These are phyloP conservation scores for Xylaria bambusicola DNA, from an alignment of 495 filamentous ascomycete genomes.

Conservation along the genomic window DNA sequence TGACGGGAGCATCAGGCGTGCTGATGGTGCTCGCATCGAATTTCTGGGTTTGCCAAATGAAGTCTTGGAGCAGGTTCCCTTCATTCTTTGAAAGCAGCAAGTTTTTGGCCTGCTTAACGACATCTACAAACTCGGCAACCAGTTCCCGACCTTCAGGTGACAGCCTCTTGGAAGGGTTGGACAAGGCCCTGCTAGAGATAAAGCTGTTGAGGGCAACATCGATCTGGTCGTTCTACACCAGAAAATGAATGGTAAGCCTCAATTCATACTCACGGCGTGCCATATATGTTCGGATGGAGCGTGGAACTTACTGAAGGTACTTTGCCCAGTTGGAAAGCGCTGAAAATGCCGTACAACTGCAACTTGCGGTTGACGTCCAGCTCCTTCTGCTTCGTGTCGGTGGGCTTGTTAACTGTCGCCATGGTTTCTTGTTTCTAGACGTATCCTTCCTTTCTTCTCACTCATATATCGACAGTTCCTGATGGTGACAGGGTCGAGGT, in stretches of 20 bases:
- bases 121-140: slow-evolving; percentile 73
- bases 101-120: slow-evolving; percentile 85
- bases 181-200: slow-evolving; percentile 64
- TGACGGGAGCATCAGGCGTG: slow-evolving; percentile 64
- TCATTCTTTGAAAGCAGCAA: slow-evolving; percentile 94
- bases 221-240: slow-evolving; percentile 81
- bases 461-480: background rate
- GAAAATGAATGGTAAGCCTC: slow-evolving; percentile 32
- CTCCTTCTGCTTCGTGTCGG: slow-evolving; percentile 60
- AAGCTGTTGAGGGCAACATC: slow-evolving; percentile 90
- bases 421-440: slow-evolving; percentile 16
- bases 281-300: background rate
- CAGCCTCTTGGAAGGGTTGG: slow-evolving; percentile 73
- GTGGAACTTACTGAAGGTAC: slow-evolving; percentile 75
- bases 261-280: background rate
- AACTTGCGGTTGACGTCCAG: slow-evolving; percentile 88
- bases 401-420: slow-evolving; percentile 64
- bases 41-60: slow-evolving; percentile 88
- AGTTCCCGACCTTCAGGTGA: slow-evolving; percentile 79
- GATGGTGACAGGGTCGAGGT: background rate
- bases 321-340: slow-evolving; percentile 86
- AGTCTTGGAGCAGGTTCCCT: slow-evolving; percentile 91
- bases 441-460: background rate
- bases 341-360: slow-evolving; percentile 89
- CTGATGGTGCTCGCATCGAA: slow-evolving; percentile 63